phyloP scores from a whole-genome alignment of 805 yeast genomes.

The Candida sphagnicola region DNA sequence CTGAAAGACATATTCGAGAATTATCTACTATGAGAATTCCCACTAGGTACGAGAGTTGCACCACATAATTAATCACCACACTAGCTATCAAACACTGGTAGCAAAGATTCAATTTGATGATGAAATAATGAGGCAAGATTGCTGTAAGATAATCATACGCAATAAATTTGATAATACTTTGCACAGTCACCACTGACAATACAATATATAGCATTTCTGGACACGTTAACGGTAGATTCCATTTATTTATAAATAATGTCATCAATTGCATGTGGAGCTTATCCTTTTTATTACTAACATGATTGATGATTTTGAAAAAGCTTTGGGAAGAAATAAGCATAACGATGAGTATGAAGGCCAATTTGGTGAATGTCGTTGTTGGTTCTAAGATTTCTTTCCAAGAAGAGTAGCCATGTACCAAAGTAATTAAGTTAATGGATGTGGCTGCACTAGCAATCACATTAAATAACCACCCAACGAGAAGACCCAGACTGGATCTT shows the following conservation, averaged over 20 bases:
- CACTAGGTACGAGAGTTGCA: constrained; percentile 62
- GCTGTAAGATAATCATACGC: not conserved
- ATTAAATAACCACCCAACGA: constrained; percentile 33
- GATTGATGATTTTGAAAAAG: constrained; percentile 23
- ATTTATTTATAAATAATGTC: constrained; percentile 9
- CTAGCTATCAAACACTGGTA: constrained; percentile 31
- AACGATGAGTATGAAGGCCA: constrained; percentile 19
- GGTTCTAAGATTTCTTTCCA: constrained; percentile 29
- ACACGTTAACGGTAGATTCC: not conserved
- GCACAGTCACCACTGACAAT: not conserved
- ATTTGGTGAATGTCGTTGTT: constrained; percentile 17
- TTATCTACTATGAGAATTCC: constrained; percentile 67
- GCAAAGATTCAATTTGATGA: constrained; percentile 2
- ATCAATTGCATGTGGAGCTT: constrained; percentile 1
- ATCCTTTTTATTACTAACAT: constrained; percentile 21
- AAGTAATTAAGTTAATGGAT: constrained; percentile 20
- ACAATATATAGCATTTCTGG: not conserved
- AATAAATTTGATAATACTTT: not conserved
- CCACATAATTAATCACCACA: constrained; percentile 52
- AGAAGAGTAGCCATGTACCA: constrained; percentile 11
- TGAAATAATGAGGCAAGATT: not conserved
- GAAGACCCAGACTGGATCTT: constrained; percentile 30
- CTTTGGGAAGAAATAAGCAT: constrained; percentile 27
- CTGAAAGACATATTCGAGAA: constrained; percentile 58
- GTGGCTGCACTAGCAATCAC: constrained; percentile 23